phyloP scores from a whole-genome alignment of 1,139 yeast species.

The Lodderomyces elongisporus region DNA sequence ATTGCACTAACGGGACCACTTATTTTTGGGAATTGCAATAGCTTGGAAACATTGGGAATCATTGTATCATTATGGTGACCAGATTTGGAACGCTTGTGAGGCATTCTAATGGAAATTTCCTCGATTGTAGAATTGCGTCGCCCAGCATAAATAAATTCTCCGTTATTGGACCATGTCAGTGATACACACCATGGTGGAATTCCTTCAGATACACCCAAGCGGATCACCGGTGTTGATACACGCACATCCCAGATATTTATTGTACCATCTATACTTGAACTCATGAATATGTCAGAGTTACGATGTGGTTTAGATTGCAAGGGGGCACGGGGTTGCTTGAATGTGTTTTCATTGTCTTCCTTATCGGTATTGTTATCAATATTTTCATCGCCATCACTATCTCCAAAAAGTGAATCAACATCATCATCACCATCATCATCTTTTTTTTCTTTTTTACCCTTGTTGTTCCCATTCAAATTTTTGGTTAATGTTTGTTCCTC shows the following conservation, averaged over 20 bases:
- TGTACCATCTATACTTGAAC: slow-evolving; percentile 82
- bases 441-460: slow-evolving; percentile 3
- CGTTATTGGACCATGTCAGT: slow-evolving; percentile 87
- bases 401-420: slow-evolving; percentile 78
- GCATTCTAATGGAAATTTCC: slow-evolving; percentile 70
- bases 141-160: slow-evolving; percentile 76
- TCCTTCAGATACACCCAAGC: slow-evolving; percentile 54
- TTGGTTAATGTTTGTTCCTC: slow-evolving; percentile 1
- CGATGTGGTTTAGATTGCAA: slow-evolving; percentile 21
- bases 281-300: slow-evolving; percentile 62
- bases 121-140: slow-evolving; percentile 87
- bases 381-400: slow-evolving; percentile 55
- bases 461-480: not conserved
- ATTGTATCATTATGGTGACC: slow-evolving; percentile 18
- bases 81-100: slow-evolving; percentile 26
- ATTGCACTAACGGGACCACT: slow-evolving; percentile 91
- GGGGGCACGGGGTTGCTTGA: slow-evolving; percentile 7
- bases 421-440: slow-evolving; percentile 34
- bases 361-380: slow-evolving; percentile 12
- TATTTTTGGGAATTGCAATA: slow-evolving; percentile 73
- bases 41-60: slow-evolving; percentile 49
- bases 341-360: slow-evolving; percentile 18
- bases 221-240: slow-evolving; percentile 41
- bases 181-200: slow-evolving; percentile 95
- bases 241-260: slow-evolving; percentile 83